These are phyloP conservation scores for Phallus indusiatus DNA, from an alignment of 768 basidiomycete species.

Conservation along the genomic window DNA sequence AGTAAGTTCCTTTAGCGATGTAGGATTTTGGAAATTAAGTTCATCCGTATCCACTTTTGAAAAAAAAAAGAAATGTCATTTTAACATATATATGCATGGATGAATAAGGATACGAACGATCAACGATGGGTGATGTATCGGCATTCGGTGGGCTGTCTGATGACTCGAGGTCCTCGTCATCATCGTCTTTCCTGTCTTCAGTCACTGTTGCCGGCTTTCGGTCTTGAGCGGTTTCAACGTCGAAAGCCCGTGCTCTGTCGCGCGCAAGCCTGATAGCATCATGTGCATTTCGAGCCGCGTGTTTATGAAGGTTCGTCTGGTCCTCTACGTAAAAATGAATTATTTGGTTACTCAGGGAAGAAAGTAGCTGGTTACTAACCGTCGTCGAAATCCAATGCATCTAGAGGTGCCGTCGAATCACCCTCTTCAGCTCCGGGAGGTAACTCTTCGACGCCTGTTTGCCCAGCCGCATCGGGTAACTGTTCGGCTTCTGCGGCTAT, in stretches of 20 bases:
- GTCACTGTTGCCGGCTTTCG: constrained; percentile 63
- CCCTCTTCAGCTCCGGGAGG: constrained; percentile 47
- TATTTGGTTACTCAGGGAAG: background rate
- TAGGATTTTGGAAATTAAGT: constrained; percentile 98
- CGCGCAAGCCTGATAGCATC: constrained; percentile 75
- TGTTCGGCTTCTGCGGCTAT: constrained; percentile 66
- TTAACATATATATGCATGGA: background rate
- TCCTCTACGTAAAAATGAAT: constrained; percentile 54
- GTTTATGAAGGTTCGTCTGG: constrained; percentile 71
- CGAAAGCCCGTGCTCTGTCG: constrained; percentile 76
- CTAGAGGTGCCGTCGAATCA: constrained; percentile 41
- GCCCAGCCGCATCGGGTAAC: constrained; percentile 36
- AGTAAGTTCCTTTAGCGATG: constrained; percentile 75
- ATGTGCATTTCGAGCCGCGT: constrained; percentile 84
- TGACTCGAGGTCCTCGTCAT: constrained; percentile 26
- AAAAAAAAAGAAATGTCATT: background rate
- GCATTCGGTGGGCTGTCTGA: constrained; percentile 12
- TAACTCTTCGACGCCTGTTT: constrained; percentile 10
- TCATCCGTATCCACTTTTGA: constrained; percentile 84
- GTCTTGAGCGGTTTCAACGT: constrained; percentile 70
- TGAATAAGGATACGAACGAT: constrained; percentile 42
- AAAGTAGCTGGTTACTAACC: constrained; percentile 52
- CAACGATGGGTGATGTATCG: constrained; percentile 43
- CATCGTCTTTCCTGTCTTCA: constrained; percentile 33
- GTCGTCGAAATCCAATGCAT: constrained; percentile 85